phyloP scores from a whole-genome alignment of 495 filamentous ascomycete species.

The Penicillium fimorum region DNA sequence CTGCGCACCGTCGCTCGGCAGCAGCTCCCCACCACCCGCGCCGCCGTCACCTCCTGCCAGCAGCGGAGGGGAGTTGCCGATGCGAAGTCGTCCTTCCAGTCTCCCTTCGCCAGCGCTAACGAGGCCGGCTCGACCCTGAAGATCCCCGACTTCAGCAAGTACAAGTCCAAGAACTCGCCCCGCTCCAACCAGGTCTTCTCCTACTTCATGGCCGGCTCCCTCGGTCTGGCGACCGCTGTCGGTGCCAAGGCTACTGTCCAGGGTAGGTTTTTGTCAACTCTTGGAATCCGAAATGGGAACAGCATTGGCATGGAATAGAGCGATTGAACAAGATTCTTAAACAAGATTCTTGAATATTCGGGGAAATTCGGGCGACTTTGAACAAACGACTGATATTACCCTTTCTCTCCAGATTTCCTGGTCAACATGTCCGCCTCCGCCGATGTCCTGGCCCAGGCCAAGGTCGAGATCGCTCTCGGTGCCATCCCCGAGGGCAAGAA shows the following conservation, averaged over 20 bases:
- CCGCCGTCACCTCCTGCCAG: constrained; percentile 49
- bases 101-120: constrained; percentile 47
- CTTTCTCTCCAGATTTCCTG: constrained; percentile 75
- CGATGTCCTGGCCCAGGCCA: constrained; percentile 97
- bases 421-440: constrained; percentile 99
- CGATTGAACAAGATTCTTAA: not conserved
- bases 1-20: constrained; percentile 53
- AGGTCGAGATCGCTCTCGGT: constrained; percentile 93
- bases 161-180: constrained; percentile 63
- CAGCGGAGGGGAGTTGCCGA: constrained; percentile 47
- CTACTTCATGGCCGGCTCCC: constrained; percentile 97
- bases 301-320: not conserved
- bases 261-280: constrained; percentile 59
- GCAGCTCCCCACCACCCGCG: constrained; percentile 45
- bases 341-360: constrained; percentile 1
- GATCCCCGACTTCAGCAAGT: constrained; percentile 88
- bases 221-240: constrained; percentile 85
- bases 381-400: constrained; percentile 20
- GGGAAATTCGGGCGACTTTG: constrained; percentile 20
- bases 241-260: constrained; percentile 96
- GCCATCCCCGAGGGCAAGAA: constrained; percentile 99
- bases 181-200: constrained; percentile 79
- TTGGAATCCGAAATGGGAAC: constrained; percentile 7
- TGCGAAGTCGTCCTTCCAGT: constrained; percentile 51
- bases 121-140: constrained; percentile 56